Conservation (phyloP, 169 alveolate genomes). For the Plasmodium ovale region DNA sequence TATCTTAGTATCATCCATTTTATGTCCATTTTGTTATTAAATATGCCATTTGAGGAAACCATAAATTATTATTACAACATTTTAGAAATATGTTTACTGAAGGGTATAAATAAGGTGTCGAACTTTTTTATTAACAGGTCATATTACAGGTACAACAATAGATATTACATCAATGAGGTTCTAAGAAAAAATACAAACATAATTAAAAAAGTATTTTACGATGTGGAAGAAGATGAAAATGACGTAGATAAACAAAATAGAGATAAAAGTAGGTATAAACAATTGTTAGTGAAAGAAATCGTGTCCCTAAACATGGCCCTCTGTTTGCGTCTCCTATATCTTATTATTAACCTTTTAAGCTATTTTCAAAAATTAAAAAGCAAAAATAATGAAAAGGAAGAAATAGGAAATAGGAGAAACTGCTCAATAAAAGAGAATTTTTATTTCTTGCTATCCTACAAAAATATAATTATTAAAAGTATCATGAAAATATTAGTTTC, state of each 20-base stretch:
- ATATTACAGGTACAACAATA: slow-evolving; percentile 10
- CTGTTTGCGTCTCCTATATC: slow-evolving; percentile 43
- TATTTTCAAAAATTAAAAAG: slow-evolving; percentile 13
- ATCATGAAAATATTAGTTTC: slow-evolving; percentile 47
- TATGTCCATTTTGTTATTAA: slow-evolving; percentile 24
- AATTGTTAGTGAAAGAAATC: slow-evolving; percentile 17
- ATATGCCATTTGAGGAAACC: slow-evolving; percentile 18
- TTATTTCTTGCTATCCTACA: slow-evolving; percentile 40
- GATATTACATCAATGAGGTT: slow-evolving; percentile 26
- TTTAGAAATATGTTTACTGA: slow-evolving; percentile 34
- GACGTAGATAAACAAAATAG: too few species aligned
- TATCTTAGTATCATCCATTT: slow-evolving; percentile 39
- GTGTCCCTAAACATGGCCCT: slow-evolving; percentile 16
- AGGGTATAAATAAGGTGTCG: slow-evolving; percentile 43
- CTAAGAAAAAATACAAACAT: slow-evolving; percentile 7
- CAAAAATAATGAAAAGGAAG: not conserved
- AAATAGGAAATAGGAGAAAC: not conserved
- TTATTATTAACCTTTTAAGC: slow-evolving; percentile 29
- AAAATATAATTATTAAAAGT: slow-evolving; percentile 33
- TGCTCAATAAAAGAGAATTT: not conserved
- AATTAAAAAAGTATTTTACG: slow-evolving; percentile 12
- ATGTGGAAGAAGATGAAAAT: not conserved
- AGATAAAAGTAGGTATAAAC: not conserved
- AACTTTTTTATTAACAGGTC: slow-evolving; percentile 52
- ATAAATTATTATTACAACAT: not conserved